These are phyloP conservation scores for Polytrichum commune DNA, from an alignment of 225 moss, liverwort and hornwort genomes.

Conservation along the genomic window DNA sequence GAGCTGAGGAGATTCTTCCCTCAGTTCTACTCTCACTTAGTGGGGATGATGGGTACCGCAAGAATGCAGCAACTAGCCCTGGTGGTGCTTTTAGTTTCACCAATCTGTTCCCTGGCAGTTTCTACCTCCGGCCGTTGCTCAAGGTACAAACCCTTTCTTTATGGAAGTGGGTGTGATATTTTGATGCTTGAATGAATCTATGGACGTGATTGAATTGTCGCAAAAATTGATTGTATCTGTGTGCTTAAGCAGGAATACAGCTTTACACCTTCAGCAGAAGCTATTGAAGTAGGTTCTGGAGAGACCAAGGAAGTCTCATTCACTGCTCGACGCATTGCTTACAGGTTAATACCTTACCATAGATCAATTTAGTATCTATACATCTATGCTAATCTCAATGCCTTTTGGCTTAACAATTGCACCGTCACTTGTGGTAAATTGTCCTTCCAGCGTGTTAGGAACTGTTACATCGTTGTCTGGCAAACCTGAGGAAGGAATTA, in stretches of 20 bases:
- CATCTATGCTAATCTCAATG: too few relatives aligned
- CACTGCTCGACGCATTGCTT: constrained; percentile 71
- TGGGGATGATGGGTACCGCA: constrained; percentile 87
- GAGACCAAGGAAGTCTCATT: constrained; percentile 65
- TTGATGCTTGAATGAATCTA: too few relatives aligned
- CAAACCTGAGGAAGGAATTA: constrained; percentile 68
- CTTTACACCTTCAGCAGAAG: constrained; percentile 77
- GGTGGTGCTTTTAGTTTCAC: constrained; percentile 55
- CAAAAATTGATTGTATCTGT: neutral
- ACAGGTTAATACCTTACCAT: constrained; percentile 33
- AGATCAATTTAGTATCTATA: too few relatives aligned
- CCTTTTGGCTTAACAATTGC: too few relatives aligned
- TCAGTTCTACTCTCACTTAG: constrained; percentile 80
- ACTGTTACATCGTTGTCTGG: constrained; percentile 71
- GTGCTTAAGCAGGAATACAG: constrained; percentile 56
- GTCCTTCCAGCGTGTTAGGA: constrained; percentile 61
- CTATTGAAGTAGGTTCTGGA: constrained; percentile 84
- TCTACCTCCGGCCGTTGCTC: constrained; percentile 80
- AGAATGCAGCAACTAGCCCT: constrained; percentile 73
- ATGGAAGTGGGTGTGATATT: neutral
- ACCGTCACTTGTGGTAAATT: neutral
- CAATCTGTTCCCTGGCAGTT: constrained; percentile 85
- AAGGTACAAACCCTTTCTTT: constrained; percentile 35
- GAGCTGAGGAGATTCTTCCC: constrained; percentile 73
- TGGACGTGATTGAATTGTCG: too few relatives aligned